phyloP scores from a whole-genome alignment of 257 asterid genomes.

The Plantago major region DNA sequence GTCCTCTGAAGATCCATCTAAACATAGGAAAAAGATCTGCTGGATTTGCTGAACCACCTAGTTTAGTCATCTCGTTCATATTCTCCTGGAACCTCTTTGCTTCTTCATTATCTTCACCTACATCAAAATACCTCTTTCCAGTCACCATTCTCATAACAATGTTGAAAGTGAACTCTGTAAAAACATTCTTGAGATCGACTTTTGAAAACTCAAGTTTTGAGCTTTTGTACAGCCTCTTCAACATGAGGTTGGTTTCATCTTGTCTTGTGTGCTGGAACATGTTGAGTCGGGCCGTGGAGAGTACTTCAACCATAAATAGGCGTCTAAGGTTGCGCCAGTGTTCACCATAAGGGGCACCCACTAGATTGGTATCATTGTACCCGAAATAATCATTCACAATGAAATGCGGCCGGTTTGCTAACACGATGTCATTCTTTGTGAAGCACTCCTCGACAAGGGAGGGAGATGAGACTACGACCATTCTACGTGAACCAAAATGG shows the following conservation, averaged over 20 bases:
- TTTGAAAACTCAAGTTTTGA: background rate
- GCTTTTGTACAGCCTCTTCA: background rate
- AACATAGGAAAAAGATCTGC: background rate
- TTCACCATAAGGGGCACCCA: background rate
- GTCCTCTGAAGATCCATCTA: background rate
- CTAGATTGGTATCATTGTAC: background rate
- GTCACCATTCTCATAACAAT: background rate
- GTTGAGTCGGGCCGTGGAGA: constrained; percentile 2
- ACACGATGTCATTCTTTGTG: constrained; percentile 8
- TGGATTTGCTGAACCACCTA: background rate
- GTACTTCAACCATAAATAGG: background rate
- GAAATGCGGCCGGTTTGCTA: constrained; percentile 10
- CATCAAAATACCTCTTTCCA: background rate
- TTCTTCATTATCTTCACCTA: background rate
- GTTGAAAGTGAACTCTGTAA: background rate
- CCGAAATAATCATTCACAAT: background rate
- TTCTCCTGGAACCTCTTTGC: background rate
- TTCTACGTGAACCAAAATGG: background rate
- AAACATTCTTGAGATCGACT: too few relatives aligned
- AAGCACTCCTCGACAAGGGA: constrained; percentile 6
- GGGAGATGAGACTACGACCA: constrained; percentile 19
- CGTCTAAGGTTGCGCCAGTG: background rate
- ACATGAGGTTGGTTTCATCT: background rate
- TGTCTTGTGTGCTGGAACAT: background rate
- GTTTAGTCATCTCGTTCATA: background rate